These are phyloP conservation scores for Aaosphaeria pasadenensis DNA, from an alignment of 2,329 filamentous ascomycete genomes.

Conservation along the genomic window DNA sequence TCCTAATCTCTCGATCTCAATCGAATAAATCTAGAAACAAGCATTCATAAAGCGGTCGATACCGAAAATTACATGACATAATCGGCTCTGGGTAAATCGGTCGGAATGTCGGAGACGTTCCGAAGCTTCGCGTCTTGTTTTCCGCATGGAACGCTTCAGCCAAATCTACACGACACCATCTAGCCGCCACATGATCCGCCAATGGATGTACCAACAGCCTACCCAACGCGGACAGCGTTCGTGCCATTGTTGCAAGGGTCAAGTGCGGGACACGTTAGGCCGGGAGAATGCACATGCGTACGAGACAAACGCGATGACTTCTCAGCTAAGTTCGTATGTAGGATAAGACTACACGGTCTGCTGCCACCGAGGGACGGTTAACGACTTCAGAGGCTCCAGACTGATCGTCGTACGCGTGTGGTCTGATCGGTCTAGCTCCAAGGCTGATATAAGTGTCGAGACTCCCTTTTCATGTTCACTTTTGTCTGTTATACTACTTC, in stretches of 20 bases:
- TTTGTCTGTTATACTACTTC: not conserved
- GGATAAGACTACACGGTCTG: constrained; percentile 5
- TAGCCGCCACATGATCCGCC: constrained; percentile 7
- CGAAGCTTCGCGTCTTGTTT: constrained; percentile 17
- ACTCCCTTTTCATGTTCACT: constrained; percentile 1
- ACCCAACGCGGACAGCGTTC: not conserved
- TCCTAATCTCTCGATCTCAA: no score
- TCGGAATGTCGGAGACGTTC: constrained; percentile 4
- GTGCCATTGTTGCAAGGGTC: not conserved
- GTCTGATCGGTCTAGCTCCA: constrained; percentile 8
- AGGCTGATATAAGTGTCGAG: constrained; percentile 5
- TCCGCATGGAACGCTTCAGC: constrained; percentile 9
- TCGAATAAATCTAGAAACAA: no score
- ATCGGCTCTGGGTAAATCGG: not conserved
- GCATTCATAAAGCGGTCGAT: no score
- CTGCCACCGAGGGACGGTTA: constrained; percentile 26
- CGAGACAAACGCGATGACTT: constrained; percentile 7
- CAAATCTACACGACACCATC: constrained; percentile 7
- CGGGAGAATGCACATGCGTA: not conserved
- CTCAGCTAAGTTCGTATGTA: constrained; percentile 1
- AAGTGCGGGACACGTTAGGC: constrained; percentile 17
- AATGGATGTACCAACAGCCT: constrained; percentile 7
- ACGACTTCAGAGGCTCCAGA: constrained; percentile 18
- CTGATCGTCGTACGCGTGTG: constrained; percentile 14
- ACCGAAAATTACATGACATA: no score